Evolutionary conservation across 2,329 filamentous ascomycete genomes (phyloP).

Genomic region (Curvularia sp.): DNA sequence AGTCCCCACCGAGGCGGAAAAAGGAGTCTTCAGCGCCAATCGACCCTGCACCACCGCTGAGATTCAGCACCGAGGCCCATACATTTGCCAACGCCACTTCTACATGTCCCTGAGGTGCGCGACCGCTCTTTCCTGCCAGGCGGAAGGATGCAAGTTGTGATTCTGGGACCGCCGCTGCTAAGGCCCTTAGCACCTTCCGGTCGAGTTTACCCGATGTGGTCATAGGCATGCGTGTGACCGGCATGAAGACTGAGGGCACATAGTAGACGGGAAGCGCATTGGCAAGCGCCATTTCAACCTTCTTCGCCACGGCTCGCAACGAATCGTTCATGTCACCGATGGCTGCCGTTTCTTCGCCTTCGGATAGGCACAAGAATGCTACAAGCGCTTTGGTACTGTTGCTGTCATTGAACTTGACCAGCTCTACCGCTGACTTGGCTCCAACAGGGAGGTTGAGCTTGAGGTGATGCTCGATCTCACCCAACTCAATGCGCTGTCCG

Average conservation of each 20-base stretch:
- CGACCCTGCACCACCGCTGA: conserved; percentile 41
- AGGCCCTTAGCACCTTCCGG: conserved; percentile 48
- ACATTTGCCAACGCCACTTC: conserved; percentile 39
- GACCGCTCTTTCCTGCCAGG: conserved; percentile 41
- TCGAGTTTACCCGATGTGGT: conserved; percentile 55
- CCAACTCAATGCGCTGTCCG: conserved; percentile 55
- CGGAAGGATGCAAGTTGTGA: conserved; percentile 33
- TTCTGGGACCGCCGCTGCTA: conserved; percentile 45
- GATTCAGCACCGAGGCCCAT: conserved; percentile 51
- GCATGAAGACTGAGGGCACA: conserved; percentile 55
- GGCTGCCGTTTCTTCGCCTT: conserved; percentile 35
- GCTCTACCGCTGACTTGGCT: conserved; percentile 54
- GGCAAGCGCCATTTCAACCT: conserved; percentile 36
- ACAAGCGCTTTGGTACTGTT: conserved; percentile 39
- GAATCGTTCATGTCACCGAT: conserved; percentile 33
- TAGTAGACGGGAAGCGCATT: conserved; percentile 52
- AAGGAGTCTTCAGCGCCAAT: conserved; percentile 56
- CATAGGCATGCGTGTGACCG: conserved; percentile 51
- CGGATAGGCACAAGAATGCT: conserved; percentile 37
- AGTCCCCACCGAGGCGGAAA: conserved; percentile 57
- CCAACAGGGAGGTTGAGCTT: conserved; percentile 45
- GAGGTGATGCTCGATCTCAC: conserved; percentile 56
- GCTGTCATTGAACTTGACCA: conserved; percentile 41
- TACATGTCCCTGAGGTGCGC: conserved; percentile 33
- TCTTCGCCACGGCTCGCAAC: conserved; percentile 29